Evolutionary conservation across 2,329 filamentous ascomycete genomes (phyloP), one percentile per base, ranked within the genome.

Genomic region (Fusarium bactridioides): DNA sequence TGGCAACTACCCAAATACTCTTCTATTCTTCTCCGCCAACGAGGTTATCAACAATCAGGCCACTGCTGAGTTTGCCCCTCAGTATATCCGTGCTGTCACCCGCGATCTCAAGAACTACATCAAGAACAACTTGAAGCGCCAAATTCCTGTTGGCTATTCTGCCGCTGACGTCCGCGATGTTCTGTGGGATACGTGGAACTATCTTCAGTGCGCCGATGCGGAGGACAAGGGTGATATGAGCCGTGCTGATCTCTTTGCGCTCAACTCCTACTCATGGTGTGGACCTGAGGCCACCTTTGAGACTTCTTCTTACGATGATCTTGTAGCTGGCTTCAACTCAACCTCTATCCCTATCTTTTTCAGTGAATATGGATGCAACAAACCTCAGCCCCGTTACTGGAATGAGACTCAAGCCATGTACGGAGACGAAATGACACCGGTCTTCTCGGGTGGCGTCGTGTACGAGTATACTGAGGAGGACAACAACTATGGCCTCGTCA

Each of bases 91-190:
- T 82, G 93, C 93, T 70, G 89, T 94, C 71, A 94, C 91, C 51
- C 91, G 93, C 78, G 93, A 95, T 82, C 86, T 95, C 80, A 94
- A 93, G 86, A 91, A 91, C 80, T 95, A 95, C 85, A 91, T 94
- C 83, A 89, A 90, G 82, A 91, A 90, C 78, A 89, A 92, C 78
- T 84, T 88, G 67, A 86, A 89, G 78, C 91, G 93, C 75, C 76
- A 83, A 67, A 92, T 95, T 73, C 92, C 93, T 27, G 91, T 94
- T 64, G 93, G 93, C 48, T 95, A 95, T 86, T 94, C 92, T 11
- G 93, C 93, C 67, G 93, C 93, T 54, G 93, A 95, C 79, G 93
- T 95, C 47, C 91, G 93, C 67, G 83, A 88, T 4, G 89, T 93
- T 47, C 88, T 95, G 29, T 86, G 91, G 79, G 93, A 95, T 77